phyloP scores from a whole-genome alignment of 2,329 filamentous ascomycete species.

The Colletotrichum tamarilloi region DNA sequence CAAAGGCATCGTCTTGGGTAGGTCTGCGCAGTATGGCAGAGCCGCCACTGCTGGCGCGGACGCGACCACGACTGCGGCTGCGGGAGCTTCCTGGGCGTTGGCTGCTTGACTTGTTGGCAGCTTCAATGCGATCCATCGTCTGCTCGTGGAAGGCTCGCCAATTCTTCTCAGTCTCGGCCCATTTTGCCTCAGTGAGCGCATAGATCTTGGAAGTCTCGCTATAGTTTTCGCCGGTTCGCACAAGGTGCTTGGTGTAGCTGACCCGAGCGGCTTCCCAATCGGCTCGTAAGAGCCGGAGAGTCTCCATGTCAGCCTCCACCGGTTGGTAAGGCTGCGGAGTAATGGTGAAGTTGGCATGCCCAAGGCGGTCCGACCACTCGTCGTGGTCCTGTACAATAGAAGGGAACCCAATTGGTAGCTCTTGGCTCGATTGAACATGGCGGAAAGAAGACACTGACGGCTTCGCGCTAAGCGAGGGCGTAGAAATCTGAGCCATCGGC shows the following conservation, averaged over 20 bases:
- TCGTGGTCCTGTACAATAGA: slow-evolving; percentile 77
- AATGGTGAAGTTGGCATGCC: slow-evolving; percentile 95
- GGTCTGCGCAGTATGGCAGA: slow-evolving; percentile 45
- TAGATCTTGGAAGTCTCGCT: slow-evolving; percentile 91
- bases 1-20: slow-evolving; percentile 51
- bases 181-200: slow-evolving; percentile 86
- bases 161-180: slow-evolving; percentile 79
- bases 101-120: slow-evolving; percentile 47
- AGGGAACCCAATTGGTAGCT: slow-evolving; percentile 66
- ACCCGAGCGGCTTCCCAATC: slow-evolving; percentile 87
- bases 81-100: slow-evolving; percentile 43
- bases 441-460: slow-evolving; percentile 73
- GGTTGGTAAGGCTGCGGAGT: slow-evolving; percentile 83
- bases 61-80: slow-evolving; percentile 53
- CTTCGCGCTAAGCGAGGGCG: slow-evolving; percentile 72
- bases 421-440: slow-evolving; percentile 50
- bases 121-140: slow-evolving; percentile 65
- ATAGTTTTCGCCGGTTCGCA: slow-evolving; percentile 90
- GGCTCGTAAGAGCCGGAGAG: slow-evolving; percentile 71
- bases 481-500: slow-evolving; percentile 60
- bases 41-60: slow-evolving; percentile 55
- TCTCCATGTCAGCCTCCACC: slow-evolving; percentile 66
- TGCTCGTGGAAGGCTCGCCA: slow-evolving; percentile 80
- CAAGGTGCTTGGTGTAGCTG: slow-evolving; percentile 91
- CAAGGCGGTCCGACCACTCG: slow-evolving; percentile 85